phyloP scores from a whole-genome alignment of 768 basidiomycete genomes.

The Pisolithus orientalis region DNA sequence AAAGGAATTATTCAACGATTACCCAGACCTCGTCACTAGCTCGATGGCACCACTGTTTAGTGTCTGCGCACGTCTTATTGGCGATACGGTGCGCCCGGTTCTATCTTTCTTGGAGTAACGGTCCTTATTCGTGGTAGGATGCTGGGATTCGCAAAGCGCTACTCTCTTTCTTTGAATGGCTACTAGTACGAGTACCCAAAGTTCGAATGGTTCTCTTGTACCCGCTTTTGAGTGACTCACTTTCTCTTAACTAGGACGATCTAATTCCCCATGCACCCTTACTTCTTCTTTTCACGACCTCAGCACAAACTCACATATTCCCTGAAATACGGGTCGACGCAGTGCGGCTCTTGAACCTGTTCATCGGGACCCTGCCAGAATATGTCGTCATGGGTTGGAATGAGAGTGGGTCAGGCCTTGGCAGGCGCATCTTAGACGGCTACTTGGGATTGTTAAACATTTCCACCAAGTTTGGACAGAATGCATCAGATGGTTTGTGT shows the following conservation, averaged over 20 bases:
- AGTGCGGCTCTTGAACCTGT: slow-evolving; percentile 68
- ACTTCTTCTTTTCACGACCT: slow-evolving; percentile 80
- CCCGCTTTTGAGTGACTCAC: slow-evolving; percentile 4
- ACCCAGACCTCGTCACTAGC: slow-evolving; percentile 49
- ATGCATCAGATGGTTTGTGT: slow-evolving; percentile 43
- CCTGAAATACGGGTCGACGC: slow-evolving; percentile 93
- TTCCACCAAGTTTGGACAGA: slow-evolving; percentile 48
- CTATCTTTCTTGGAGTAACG: neutral
- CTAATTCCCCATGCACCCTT: slow-evolving; percentile 69
- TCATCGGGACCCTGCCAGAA: slow-evolving; percentile 65
- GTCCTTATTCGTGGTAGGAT: slow-evolving; percentile 47
- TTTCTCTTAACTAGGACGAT: slow-evolving; percentile 42
- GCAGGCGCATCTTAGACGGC: slow-evolving; percentile 65
- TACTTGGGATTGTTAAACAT: slow-evolving; percentile 75
- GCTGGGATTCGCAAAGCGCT: slow-evolving; percentile 69
- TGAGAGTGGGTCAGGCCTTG: slow-evolving; percentile 43
- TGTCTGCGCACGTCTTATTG: slow-evolving; percentile 63
- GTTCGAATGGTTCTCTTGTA: slow-evolving; percentile 30
- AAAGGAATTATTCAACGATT: slow-evolving; percentile 60
- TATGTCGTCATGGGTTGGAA: slow-evolving; percentile 67
- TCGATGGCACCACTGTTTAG: slow-evolving; percentile 52
- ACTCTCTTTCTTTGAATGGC: slow-evolving; percentile 64
- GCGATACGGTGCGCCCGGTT: slow-evolving; percentile 62
- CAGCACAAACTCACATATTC: slow-evolving; percentile 91
- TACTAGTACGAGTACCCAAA: slow-evolving; percentile 54